phyloP scores from a whole-genome alignment of 345 rosid genomes.

The Rhodomyrtus tomentosa region DNA sequence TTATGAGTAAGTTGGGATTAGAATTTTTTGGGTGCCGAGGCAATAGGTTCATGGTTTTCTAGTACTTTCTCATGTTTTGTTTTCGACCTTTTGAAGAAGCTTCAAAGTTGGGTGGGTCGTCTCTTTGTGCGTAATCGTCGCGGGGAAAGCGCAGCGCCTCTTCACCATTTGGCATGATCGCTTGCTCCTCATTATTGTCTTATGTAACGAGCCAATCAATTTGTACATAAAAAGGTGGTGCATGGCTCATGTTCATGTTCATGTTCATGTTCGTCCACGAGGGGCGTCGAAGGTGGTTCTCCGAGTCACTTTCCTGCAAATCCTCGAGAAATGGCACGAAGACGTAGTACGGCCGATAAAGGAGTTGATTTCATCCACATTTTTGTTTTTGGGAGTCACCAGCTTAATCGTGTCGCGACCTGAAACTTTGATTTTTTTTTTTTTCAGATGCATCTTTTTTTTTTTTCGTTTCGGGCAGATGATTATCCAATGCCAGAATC shows the following conservation, averaged over 20 bases:
- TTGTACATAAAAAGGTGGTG: neutral
- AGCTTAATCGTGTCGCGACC: neutral
- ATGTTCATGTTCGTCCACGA: neutral
- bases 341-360: neutral
- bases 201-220: neutral
- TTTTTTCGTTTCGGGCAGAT: no score
- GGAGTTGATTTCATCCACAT: neutral
- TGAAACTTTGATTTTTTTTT: neutral
- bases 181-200: neutral
- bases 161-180: neutral
- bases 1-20: no score
- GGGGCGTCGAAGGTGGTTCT: neutral
- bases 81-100: neutral
- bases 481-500: no score
- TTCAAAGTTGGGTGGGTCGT: neutral
- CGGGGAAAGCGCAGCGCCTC: neutral
- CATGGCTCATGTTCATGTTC: neutral
- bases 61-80: neutral
- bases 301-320: neutral
- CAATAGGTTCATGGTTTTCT: no score
- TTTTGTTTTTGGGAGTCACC: neutral
- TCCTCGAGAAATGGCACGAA: neutral
- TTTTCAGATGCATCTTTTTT: no score
- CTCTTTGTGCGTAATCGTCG: neutral
- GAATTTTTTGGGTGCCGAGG: no score